Base-by-base conservation (phyloP, 768 basidiomycete genomes). In the Pisolithus sp. region DNA sequence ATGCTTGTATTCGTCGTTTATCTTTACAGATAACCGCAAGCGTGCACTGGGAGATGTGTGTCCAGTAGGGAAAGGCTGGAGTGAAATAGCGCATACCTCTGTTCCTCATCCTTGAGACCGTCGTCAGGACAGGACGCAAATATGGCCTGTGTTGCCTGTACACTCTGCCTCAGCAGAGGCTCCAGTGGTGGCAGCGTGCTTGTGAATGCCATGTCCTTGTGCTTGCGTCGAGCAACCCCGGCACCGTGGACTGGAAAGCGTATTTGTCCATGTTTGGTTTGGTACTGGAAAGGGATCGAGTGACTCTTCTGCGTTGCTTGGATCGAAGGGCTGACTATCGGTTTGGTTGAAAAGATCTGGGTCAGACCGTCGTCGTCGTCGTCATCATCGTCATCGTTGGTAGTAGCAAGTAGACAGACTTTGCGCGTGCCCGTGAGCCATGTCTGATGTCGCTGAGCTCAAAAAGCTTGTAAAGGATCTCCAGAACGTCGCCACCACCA, bases 1-100 rank as follows among this genome's bases (percentile, higher is more conserved):
- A 65, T 96, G 83, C 44, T 79, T 78, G 68, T 93, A 99, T 71
- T 98, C 95, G 63, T 91, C 83, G 31, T 83, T 77, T 28, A 97
- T 86, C 74, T 96, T 96, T 45, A 89, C 81, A 3, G 91, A 76
- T 34, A 96, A 68, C 34, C 85, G 80, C 44, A 91, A 66, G 37
- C 85, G 78, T n/a, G 83, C 73, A 60, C 90, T 89, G 51, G 40
- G 37, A 26, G 52, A 46, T 45, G 20, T 45, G 43, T 7, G 26
- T 26, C 15, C 2, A 8, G 15, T n/a, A 20, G 15, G 24, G 5
- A 17, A 30, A 8, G 21, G n/a, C 41, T 13, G 17, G 26, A 45
- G 13, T 13, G 23, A 10, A n/a, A 45, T 8, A 26, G 7, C 17
- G 58, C 74, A 31, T 40, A 83, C 89, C 85, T 88, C 50, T 78